phyloP scores from a whole-genome alignment of 305 asterid genomes.

The Coffea humblotiana region DNA sequence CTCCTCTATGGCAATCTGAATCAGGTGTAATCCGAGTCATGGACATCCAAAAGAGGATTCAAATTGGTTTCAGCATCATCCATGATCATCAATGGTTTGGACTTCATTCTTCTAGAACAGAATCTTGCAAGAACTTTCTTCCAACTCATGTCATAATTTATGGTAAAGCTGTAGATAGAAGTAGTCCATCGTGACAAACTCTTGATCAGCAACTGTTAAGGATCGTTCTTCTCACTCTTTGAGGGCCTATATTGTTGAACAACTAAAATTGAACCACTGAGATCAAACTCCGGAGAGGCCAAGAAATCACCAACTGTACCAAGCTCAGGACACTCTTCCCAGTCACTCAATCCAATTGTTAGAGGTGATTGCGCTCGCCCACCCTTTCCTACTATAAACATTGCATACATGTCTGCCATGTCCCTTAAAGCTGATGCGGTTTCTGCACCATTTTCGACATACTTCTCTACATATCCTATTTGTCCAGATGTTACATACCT shows the following conservation, averaged over 20 bases:
- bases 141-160: background rate
- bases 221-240: constrained; percentile 35
- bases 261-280: constrained; percentile 84
- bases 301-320: constrained; percentile 94
- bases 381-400: constrained; percentile 89
- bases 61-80: background rate
- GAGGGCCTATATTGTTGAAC: constrained; percentile 76
- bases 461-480: constrained; percentile 88
- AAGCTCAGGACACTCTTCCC: constrained; percentile 99
- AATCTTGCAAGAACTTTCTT: background rate
- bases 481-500: constrained; percentile 92
- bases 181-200: background rate
- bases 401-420: constrained; percentile 92
- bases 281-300: constrained; percentile 92
- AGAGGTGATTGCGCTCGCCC: constrained; percentile 60
- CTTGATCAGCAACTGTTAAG: background rate
- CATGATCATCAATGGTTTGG: background rate
- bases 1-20: background rate
- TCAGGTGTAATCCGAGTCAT: background rate
- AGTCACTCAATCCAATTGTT: constrained; percentile 89
- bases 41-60: background rate
- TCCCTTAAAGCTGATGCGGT: constrained; percentile 78
- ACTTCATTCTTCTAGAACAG: background rate
- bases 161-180: background rate
- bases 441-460: constrained; percentile 72